phyloP scores from a whole-genome alignment of 208 protist species.

The Leishmania arabica region DNA sequence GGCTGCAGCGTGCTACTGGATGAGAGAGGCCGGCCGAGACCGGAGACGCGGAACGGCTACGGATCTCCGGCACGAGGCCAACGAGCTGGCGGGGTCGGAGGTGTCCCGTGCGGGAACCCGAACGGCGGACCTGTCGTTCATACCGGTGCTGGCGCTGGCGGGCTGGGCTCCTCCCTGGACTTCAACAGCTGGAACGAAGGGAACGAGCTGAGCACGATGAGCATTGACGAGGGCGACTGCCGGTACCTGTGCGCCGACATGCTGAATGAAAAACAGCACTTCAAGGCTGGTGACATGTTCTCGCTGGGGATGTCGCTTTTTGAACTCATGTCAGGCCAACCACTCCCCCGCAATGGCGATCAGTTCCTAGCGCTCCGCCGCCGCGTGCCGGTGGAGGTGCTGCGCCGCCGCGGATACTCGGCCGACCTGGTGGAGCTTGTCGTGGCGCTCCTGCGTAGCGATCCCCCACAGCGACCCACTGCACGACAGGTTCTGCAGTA shows the following conservation, averaged over 20 bases:
- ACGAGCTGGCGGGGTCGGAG: neutral
- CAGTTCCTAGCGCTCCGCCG: constrained; percentile 67
- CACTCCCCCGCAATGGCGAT: constrained; percentile 79
- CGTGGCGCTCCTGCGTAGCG: constrained; percentile 44
- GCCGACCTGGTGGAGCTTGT: constrained; percentile 52
- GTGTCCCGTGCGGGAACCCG: constrained; percentile 1
- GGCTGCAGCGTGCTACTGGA: constrained; percentile 85
- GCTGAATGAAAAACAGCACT: constrained; percentile 88
- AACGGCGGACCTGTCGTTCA: neutral
- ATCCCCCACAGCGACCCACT: constrained; percentile 65
- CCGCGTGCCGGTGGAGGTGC: constrained; percentile 38
- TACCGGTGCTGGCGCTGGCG: neutral
- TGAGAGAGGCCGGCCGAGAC: constrained; percentile 54
- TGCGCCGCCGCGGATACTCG: constrained; percentile 70
- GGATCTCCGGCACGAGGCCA: constrained; percentile 2
- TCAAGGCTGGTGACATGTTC: constrained; percentile 90
- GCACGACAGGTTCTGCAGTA: constrained; percentile 69
- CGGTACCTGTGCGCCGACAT: constrained; percentile 91
- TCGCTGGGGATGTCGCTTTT: constrained; percentile 91
- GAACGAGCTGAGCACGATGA: constrained; percentile 68
- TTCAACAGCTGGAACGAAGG: constrained; percentile 19
- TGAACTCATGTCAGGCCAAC: constrained; percentile 83
- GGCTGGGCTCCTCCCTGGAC: neutral
- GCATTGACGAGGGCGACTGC: constrained; percentile 91
- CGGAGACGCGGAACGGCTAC: constrained; percentile 25